phyloP scores from a whole-genome alignment of 2,329 filamentous ascomycete genomes.

The Seiridium cupressi region DNA sequence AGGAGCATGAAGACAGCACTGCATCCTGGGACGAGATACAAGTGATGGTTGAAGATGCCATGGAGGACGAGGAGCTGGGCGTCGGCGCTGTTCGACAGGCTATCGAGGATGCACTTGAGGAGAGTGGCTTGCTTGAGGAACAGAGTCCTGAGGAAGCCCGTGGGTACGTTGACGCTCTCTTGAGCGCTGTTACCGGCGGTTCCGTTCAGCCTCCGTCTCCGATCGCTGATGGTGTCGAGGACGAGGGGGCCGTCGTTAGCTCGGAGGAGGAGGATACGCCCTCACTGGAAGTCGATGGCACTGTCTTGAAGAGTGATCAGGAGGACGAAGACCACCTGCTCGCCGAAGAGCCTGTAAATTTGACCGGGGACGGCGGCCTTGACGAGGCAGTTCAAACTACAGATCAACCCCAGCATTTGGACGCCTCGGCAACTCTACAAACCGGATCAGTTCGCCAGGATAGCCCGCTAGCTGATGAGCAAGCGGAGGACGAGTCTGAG shows the following conservation, averaged over 20 bases:
- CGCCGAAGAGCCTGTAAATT: too few species aligned
- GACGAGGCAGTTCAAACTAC: too few species aligned
- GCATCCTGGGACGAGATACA: constrained; percentile 54
- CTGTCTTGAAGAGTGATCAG: too few species aligned
- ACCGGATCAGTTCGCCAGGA: background rate
- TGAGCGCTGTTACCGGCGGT: constrained; percentile 43
- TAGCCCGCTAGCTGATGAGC: constrained; percentile 11
- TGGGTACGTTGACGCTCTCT: constrained; percentile 48
- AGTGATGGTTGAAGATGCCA: constrained; percentile 52
- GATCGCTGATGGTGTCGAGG: background rate
- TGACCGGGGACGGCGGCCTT: too few species aligned
- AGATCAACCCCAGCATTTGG: too few species aligned
- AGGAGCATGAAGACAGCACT: constrained; percentile 27
- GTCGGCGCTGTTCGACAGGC: constrained; percentile 50
- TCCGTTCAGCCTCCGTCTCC: constrained; percentile 12
- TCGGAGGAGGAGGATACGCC: constrained; percentile 11
- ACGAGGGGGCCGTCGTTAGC: constrained; percentile 6
- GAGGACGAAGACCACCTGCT: too few species aligned
- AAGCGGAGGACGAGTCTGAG: constrained; percentile 12
- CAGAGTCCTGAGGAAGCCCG: constrained; percentile 44
- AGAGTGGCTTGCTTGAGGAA: constrained; percentile 49
- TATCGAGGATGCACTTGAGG: constrained; percentile 52
- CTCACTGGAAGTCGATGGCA: background rate
- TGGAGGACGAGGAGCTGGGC: constrained; percentile 56
- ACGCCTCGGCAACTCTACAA: too few species aligned